These are phyloP conservation scores for Aspergillus campestris DNA, from an alignment of 495 filamentous ascomycete species.

Conservation along the genomic window DNA sequence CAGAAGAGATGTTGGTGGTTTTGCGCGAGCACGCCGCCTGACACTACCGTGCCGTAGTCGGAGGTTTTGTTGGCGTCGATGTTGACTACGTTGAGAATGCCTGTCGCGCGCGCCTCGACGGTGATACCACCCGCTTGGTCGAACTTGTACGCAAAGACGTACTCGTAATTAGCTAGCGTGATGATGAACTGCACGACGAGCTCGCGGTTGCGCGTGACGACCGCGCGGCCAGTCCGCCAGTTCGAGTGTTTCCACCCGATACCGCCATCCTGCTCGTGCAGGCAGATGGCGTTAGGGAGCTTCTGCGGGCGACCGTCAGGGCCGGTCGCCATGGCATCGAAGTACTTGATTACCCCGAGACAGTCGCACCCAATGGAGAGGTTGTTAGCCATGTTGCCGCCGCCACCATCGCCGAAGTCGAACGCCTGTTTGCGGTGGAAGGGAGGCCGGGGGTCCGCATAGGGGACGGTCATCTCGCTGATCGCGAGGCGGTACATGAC, in stretches of 20 bases:
- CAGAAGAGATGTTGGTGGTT: constrained; percentile 92
- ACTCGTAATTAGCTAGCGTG: constrained; percentile 79
- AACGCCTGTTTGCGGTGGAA: constrained; percentile 67
- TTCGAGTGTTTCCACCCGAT: constrained; percentile 69
- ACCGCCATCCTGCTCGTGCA: constrained; percentile 64
- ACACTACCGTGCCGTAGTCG: constrained; percentile 76
- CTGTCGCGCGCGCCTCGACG: constrained; percentile 80
- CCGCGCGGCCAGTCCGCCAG: constrained; percentile 58
- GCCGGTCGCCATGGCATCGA: constrained; percentile 50
- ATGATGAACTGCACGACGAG: constrained; percentile 69
- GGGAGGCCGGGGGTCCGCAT: constrained; percentile 55
- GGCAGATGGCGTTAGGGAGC: constrained; percentile 56
- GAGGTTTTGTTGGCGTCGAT: constrained; percentile 54
- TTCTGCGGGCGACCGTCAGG: constrained; percentile 45
- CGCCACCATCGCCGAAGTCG: constrained; percentile 64
- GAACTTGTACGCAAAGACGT: constrained; percentile 82
- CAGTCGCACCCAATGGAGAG: constrained; percentile 63
- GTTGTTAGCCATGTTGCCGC: constrained; percentile 62
- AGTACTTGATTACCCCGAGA: constrained; percentile 60
- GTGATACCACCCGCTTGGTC: constrained; percentile 75
- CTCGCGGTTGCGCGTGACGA: constrained; percentile 52
- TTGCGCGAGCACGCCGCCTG: constrained; percentile 73
- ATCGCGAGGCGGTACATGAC: constrained; percentile 63
- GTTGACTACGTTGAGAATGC: constrained; percentile 82
- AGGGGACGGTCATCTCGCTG: constrained; percentile 71